These are phyloP conservation scores for Exophiala aquamarina DNA, from an alignment of 2,329 filamentous ascomycete species.

Conservation along the genomic window DNA sequence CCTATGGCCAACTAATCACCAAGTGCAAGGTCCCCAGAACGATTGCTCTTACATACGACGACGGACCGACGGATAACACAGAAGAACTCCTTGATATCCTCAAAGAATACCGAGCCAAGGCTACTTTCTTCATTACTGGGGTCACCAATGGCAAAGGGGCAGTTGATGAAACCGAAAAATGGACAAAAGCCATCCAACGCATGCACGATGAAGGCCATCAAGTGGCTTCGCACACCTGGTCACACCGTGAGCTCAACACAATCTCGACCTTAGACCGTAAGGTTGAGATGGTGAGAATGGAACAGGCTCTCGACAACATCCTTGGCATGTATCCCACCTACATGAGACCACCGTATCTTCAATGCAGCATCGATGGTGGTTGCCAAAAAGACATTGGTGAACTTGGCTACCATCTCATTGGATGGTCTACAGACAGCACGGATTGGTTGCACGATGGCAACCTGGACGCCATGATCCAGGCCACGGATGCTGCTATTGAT, in stretches of 20 bases:
- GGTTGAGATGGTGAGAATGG: constrained; percentile 47
- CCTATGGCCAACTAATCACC: constrained; percentile 45
- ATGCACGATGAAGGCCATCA: constrained; percentile 50
- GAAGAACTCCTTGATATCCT: constrained; percentile 62
- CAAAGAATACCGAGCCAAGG: constrained; percentile 59
- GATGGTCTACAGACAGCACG: constrained; percentile 48
- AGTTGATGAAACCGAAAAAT: constrained; percentile 41
- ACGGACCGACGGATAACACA: constrained; percentile 65
- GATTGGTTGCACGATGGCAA: constrained; percentile 38
- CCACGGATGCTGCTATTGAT: constrained; percentile 13
- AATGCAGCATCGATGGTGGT: constrained; percentile 36
- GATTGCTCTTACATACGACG: constrained; percentile 67
- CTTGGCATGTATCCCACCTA: constrained; percentile 53
- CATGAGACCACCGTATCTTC: constrained; percentile 54
- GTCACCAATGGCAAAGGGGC: constrained; percentile 47
- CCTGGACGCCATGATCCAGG: constrained; percentile 17
- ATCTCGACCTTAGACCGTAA: constrained; percentile 38
- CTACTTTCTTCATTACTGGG: constrained; percentile 66
- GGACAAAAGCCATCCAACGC: constrained; percentile 40
- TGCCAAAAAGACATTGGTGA: constrained; percentile 44
- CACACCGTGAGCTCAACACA: constrained; percentile 47
- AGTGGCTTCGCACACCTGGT: constrained; percentile 54
- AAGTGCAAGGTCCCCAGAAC: constrained; percentile 52
- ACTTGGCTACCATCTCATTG: constrained; percentile 51
- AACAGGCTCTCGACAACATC: constrained; percentile 48